phyloP scores from a whole-genome alignment of 495 filamentous ascomycete species.

The Melanomma pulvis-pyrius region DNA sequence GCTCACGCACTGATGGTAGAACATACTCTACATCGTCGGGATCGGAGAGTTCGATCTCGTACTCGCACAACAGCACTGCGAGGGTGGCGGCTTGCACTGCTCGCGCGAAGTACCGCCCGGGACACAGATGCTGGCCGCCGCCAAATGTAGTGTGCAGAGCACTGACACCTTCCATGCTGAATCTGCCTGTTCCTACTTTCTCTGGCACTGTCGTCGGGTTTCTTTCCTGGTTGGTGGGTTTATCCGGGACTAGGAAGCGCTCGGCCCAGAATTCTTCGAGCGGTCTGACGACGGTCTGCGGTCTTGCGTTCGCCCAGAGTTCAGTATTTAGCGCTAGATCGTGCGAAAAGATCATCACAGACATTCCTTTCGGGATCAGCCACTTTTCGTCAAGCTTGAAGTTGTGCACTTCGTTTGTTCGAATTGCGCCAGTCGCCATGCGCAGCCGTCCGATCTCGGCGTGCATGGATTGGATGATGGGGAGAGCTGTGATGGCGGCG shows the following conservation, averaged over 20 bases:
- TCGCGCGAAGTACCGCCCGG: neutral
- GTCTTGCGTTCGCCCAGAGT: slow-evolving; percentile 13
- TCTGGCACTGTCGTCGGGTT: neutral
- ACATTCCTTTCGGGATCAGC: neutral
- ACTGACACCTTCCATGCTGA: slow-evolving; percentile 16
- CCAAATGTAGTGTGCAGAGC: slow-evolving; percentile 14
- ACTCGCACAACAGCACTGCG: slow-evolving; percentile 8
- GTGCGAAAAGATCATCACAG: slow-evolving; percentile 10
- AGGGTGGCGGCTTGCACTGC: slow-evolving; percentile 13
- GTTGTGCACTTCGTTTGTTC: neutral
- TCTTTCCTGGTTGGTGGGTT: neutral
- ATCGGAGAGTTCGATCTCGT: slow-evolving; percentile 13
- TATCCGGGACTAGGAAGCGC: slow-evolving; percentile 13
- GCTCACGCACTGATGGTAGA: neutral
- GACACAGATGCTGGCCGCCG: slow-evolving; percentile 3
- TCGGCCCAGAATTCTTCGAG: slow-evolving; percentile 25
- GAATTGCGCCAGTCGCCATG: neutral
- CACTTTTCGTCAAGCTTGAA: slow-evolving; percentile 21
- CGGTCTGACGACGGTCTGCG: slow-evolving; percentile 5
- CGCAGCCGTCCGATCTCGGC: slow-evolving; percentile 18
- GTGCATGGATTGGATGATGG: slow-evolving; percentile 23
- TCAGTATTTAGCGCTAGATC: slow-evolving; percentile 10
- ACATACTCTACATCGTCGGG: neutral
- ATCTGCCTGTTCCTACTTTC: neutral
- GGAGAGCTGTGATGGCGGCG: neutral